Evolutionary conservation across 805 yeast species (phyloP).

Genomic region (Starmerella powellii): DNA sequence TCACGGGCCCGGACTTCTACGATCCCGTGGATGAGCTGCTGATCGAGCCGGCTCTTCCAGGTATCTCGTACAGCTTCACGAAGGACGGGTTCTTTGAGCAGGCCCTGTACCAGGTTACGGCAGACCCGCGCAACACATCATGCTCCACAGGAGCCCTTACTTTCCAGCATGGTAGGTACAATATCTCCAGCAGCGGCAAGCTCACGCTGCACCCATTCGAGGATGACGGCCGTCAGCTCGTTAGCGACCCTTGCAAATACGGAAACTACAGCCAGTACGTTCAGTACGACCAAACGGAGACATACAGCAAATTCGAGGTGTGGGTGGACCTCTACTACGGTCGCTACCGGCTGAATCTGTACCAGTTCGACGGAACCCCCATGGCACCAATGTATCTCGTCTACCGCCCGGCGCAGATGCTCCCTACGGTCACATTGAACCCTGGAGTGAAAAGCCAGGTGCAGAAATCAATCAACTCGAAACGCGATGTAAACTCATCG

Average conservation of each 20-base stretch:
- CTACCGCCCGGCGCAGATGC: conserved; percentile 89
- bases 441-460: conserved; percentile 35
- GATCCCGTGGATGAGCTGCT: conserved; percentile 93
- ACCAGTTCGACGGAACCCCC: conserved; percentile 58
- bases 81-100: conserved; percentile 84
- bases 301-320: conserved; percentile 46
- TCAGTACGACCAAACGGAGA: conserved; percentile 58
- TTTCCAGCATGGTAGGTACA: conserved; percentile 82
- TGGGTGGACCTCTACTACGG: conserved; percentile 73
- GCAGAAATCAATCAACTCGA: not conserved
- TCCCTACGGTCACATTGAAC: conserved; percentile 82
- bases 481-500: conserved; percentile 10
- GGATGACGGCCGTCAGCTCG: conserved; percentile 85
- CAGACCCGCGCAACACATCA: conserved; percentile 39
- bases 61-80: conserved; percentile 84
- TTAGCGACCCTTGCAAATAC: conserved; percentile 65
- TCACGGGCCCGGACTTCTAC: conserved; percentile 87
- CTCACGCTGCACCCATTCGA: conserved; percentile 57
- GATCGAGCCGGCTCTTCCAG: conserved; percentile 93
- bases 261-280: conserved; percentile 41
- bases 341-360: conserved; percentile 58
- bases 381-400: conserved; percentile 84
- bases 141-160: conserved; percentile 76
- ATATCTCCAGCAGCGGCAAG: conserved; percentile 49
- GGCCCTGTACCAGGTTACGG: conserved; percentile 63